These are phyloP conservation scores for Diospyros lotus DNA, from an alignment of 148 eudicot genomes.

Conservation along the genomic window DNA sequence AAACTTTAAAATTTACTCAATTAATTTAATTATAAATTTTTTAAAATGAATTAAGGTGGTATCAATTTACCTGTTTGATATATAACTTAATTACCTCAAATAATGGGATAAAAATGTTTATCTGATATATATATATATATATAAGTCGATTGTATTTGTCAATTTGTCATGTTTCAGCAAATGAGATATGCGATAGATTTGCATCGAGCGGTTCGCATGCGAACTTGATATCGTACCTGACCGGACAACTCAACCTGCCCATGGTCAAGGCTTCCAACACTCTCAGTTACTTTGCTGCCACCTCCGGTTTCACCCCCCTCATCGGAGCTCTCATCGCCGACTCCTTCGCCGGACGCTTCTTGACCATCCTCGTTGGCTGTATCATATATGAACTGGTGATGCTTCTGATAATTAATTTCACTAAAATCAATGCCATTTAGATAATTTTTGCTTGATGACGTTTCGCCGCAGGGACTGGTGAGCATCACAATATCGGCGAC, in stretches of 20 bases:
- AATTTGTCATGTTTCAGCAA: slow-evolving; percentile 36
- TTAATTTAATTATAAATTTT: too few relatives aligned
- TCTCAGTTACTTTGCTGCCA: slow-evolving; percentile 58
- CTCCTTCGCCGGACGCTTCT: slow-evolving; percentile 70
- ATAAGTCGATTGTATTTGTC: too few relatives aligned
- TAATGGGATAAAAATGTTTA: too few relatives aligned
- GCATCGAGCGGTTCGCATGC: slow-evolving; percentile 62
- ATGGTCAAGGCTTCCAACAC: slow-evolving; percentile 71
- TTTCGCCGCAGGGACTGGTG: slow-evolving; percentile 38
- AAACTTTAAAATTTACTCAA: too few relatives aligned
- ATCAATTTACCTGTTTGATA: too few relatives aligned
- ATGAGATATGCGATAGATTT: slow-evolving; percentile 71
- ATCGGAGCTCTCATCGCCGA: slow-evolving; percentile 74
- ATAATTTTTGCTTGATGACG: too few relatives aligned
- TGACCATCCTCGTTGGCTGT: slow-evolving; percentile 65
- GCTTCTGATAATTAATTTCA: background rate
- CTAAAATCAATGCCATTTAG: background rate
- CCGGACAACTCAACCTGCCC: slow-evolving; percentile 63
- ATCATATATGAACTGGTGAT: slow-evolving; percentile 59
- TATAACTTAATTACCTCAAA: too few relatives aligned
- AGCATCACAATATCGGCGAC: slow-evolving; percentile 49
- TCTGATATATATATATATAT: too few relatives aligned
- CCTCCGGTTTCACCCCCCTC: slow-evolving; percentile 62
- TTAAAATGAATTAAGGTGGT: too few relatives aligned
- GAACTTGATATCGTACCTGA: slow-evolving; percentile 76